Base-by-base conservation (phyloP, 2,329 filamentous ascomycete species). In the Colletotrichum chlorophyti region DNA sequence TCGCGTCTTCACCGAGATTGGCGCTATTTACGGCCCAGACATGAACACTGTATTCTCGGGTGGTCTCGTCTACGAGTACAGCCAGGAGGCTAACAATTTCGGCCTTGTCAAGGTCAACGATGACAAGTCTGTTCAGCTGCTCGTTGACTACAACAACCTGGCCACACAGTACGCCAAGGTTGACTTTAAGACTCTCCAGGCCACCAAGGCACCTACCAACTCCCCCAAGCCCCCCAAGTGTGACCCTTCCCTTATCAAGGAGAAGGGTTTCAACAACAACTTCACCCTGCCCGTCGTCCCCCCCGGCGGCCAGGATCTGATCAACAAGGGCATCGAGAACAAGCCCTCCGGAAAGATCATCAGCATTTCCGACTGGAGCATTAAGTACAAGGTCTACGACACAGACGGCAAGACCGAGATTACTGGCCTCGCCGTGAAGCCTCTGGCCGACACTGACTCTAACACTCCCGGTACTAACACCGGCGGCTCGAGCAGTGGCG, bases 1-100 rank as follows among this genome's bases (percentile, higher is more conserved):
- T 12, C 89, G 91, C 65, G 74, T 86, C 66, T 95, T 93, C 76
- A 88, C 89, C 64, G 91, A 95, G 74, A 88, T 92, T 11, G 80
- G 78, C 53, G 79, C 87, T 61, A 86, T 95, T 64, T 94, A 94
- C 73, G 83, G 89, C 54, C 68, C 79, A 34, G 66, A 91, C 63
- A 93, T 94, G 89, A 87, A 75, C 11, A 71, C 79, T 15, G 78
- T 85, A 54, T 86, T 94, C 68, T 88, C 86, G 52, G 91, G 91
- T 62, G 91, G 90, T 63, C 80, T 95, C 41, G 89, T 94, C 41
- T 95, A 94, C 78, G 90, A 95, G 74, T 94, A 85, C 73, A 87
- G 86, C 1, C 82, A 93, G 73, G 91, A 93, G 70, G 74, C 76
- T 37, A 88, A 89, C 70, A 76, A 85, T 69, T 89, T 80, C 60